Percentiles rank a stretch among this genome's conserved stretches.
Evolutionary conservation across 202 grass and related monocot genomes (phyloP).

Genomic region (Sporobolus alterniflorus): DNA sequence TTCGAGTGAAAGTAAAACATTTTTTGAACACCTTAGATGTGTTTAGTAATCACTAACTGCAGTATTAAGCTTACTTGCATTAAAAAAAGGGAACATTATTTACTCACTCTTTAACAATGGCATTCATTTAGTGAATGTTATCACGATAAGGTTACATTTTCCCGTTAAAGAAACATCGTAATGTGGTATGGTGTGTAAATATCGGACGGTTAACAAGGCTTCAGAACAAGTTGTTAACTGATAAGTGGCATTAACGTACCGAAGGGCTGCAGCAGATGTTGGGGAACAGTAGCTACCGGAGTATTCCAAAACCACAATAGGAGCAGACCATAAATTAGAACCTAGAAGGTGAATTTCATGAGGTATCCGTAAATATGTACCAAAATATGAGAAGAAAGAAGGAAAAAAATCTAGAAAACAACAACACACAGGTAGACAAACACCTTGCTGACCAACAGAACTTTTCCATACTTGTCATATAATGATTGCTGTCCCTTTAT

Average conservation of each 20-base stretch:
- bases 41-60: neutral
- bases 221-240: constrained; percentile 10
- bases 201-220: neutral
- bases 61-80: neutral
- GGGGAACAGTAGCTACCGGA: constrained; percentile 75
- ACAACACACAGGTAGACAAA: neutral
- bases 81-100: neutral
- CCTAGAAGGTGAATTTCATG: constrained; percentile 55
- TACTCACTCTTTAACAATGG: neutral
- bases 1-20: neutral
- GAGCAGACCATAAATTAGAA: constrained; percentile 59
- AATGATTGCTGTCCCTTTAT: constrained; percentile 65
- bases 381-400: neutral
- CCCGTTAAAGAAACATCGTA: constrained; percentile 6
- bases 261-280: constrained; percentile 90
- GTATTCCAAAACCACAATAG: constrained; percentile 70
- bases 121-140: neutral
- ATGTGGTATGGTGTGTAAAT: neutral
- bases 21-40: neutral
- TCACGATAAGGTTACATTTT: neutral
- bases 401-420: neutral
- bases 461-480: constrained; percentile 60
- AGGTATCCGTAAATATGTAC: constrained; percentile 11
- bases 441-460: constrained; percentile 69
- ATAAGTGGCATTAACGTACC: constrained; percentile 51